Conservation (phyloP, 2,329 filamentous ascomycete species). For the Incumbomyces delicatus region DNA sequence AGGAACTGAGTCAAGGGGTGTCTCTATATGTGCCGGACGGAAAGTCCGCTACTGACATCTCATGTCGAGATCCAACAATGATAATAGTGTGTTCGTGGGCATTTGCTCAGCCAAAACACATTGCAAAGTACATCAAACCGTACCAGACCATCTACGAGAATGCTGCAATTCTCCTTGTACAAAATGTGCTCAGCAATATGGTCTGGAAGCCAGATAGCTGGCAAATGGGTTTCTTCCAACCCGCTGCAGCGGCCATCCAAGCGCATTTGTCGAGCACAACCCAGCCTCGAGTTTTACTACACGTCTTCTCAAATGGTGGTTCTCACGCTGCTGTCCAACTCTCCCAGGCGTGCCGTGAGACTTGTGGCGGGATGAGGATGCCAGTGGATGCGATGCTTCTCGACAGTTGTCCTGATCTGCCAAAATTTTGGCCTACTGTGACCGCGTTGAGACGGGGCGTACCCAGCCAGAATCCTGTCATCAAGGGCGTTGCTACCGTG, state of each 20-base stretch:
- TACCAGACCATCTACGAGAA: constrained; percentile 39
- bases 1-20: background rate
- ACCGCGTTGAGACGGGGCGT: constrained; percentile 12
- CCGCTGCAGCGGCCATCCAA: constrained; percentile 34
- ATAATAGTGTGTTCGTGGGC: constrained; percentile 44
- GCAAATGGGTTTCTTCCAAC: constrained; percentile 27
- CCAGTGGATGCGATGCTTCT: constrained; percentile 43
- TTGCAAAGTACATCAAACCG: constrained; percentile 42
- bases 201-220: constrained; percentile 24
- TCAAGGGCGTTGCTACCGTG: constrained; percentile 3
- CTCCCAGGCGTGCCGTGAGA: constrained; percentile 24
- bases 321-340: constrained; percentile 33
- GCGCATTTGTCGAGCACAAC: constrained; percentile 20
- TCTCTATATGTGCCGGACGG: background rate
- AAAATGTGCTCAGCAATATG: constrained; percentile 31
- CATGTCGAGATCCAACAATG: constrained; percentile 30
- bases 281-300: constrained; percentile 34
- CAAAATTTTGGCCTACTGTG: background rate
- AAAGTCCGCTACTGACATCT: background rate
- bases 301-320: constrained; percentile 47
- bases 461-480: constrained; percentile 9
- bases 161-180: constrained; percentile 40
- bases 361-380: constrained; percentile 24
- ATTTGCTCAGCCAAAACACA: constrained; percentile 41
- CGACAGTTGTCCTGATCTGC: constrained; percentile 25